Conservation (phyloP, 2,329 filamentous ascomycete genomes). For the Trichoderma simmonsii region DNA sequence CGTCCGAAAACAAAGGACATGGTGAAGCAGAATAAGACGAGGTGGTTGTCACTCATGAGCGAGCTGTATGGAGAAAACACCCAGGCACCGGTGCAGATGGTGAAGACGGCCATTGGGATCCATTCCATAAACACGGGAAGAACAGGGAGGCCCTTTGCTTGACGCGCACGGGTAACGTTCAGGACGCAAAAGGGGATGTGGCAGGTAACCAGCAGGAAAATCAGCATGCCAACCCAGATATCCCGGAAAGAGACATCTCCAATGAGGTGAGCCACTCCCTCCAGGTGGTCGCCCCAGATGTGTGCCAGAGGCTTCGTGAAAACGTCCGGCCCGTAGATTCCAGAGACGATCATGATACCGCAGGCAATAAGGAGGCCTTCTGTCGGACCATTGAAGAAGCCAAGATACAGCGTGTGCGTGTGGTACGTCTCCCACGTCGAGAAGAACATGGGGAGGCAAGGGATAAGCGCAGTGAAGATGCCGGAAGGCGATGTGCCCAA, state of each 20-base stretch:
- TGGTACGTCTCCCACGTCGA: slow-evolving; percentile 99
- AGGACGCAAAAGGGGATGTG: slow-evolving; percentile 88
- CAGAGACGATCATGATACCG: slow-evolving; percentile 79
- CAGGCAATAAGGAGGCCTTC: slow-evolving; percentile 91
- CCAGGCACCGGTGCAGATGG: slow-evolving; percentile 73
- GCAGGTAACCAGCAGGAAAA: slow-evolving; percentile 61
- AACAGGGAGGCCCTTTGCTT: slow-evolving; percentile 67
- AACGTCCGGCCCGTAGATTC: slow-evolving; percentile 81
- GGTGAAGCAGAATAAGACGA: slow-evolving; percentile 87
- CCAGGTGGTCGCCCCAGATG: slow-evolving; percentile 55
- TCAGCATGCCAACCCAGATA: slow-evolving; percentile 75
- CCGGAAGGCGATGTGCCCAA: slow-evolving; percentile 80
- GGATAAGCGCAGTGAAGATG: slow-evolving; percentile 86
- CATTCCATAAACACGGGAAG: slow-evolving; percentile 87
- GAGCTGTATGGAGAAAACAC: slow-evolving; percentile 85
- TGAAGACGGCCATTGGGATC: slow-evolving; percentile 85
- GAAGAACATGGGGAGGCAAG: slow-evolving; percentile 97
- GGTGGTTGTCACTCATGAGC: slow-evolving; percentile 76
- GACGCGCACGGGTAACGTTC: slow-evolving; percentile 78
- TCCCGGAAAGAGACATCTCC: slow-evolving; percentile 76
- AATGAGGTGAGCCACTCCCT: slow-evolving; percentile 56
- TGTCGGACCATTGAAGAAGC: slow-evolving; percentile 94
- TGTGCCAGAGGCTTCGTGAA: slow-evolving; percentile 75
- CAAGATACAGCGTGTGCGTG: slow-evolving; percentile 93
- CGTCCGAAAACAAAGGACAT: slow-evolving; percentile 97